phyloP scores from a whole-genome alignment of 2,329 filamentous ascomycete genomes.

The Emergomyces pasteurianus region DNA sequence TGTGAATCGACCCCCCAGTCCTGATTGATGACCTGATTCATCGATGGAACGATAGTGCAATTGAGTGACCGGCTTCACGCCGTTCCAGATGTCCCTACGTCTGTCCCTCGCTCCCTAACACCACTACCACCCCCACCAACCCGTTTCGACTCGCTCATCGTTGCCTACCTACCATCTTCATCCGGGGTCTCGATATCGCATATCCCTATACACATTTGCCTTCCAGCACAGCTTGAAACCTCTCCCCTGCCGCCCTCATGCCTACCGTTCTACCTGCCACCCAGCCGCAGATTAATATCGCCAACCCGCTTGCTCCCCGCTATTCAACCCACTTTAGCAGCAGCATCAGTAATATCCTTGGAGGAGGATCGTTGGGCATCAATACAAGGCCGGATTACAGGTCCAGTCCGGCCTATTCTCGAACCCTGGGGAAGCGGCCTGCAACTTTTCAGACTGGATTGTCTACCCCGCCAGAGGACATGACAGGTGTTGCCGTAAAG shows the following conservation, averaged over 20 bases:
- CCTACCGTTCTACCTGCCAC: slow-evolving; percentile 1
- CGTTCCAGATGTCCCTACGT: background rate
- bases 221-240: background rate
- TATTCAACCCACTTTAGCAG: background rate
- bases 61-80: background rate
- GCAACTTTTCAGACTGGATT: slow-evolving; percentile 20
- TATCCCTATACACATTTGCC: background rate
- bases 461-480: slow-evolving; percentile 31
- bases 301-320: background rate
- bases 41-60: background rate
- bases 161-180: no score
- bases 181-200: no score
- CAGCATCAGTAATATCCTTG: background rate
- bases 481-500: slow-evolving; percentile 31
- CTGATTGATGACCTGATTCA: background rate
- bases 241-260: background rate
- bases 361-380: background rate
- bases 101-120: no score
- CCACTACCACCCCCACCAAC: no score
- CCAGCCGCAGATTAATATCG: background rate
- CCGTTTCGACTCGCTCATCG: no score
- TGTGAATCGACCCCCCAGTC: background rate
- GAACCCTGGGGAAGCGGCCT: background rate
- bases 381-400: slow-evolving; percentile 6
- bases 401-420: background rate